A percentile compares a stretch with the other conserved stretches of the same genome.
These are phyloP conservation scores for Puccinellia tenuiflora DNA, from an alignment of 176 grass and related monocot genomes.

Conservation along the genomic window DNA sequence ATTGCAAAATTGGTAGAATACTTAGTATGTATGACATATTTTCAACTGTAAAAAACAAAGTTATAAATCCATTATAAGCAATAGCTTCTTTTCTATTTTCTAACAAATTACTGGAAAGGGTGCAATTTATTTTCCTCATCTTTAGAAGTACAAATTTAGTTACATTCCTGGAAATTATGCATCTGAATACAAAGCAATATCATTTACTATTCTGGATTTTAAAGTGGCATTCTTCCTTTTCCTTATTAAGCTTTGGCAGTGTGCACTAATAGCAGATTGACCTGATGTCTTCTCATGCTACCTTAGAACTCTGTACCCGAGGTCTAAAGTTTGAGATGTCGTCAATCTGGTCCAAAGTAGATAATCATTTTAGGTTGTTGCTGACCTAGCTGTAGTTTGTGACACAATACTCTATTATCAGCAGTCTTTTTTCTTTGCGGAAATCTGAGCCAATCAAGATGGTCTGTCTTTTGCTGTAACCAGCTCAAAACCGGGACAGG, in stretches of 20 bases:
- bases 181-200: not conserved
- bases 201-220: not conserved
- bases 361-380: not conserved
- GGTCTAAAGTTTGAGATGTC: not conserved
- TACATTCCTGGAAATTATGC: not conserved
- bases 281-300: not conserved
- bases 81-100: not conserved
- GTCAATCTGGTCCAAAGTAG: not conserved
- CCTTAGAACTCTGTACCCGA: not conserved
- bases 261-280: not conserved
- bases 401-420: not conserved
- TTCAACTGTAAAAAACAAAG: not conserved
- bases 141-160: not conserved
- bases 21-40: slow-evolving; percentile 48
- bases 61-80: not conserved
- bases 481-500: not conserved
- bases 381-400: not conserved
- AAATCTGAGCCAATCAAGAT: not conserved
- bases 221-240: not conserved
- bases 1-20: slow-evolving; percentile 40
- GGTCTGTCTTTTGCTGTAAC: not conserved
- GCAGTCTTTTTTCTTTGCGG: not conserved
- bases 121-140: not conserved
- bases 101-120: not conserved
- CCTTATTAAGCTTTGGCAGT: not conserved